A percentile compares a stretch with the other conserved stretches of the same genome.
phyloP scores from a whole-genome alignment of 2,329 filamentous ascomycete genomes.

The Cordyceps pruinosa region DNA sequence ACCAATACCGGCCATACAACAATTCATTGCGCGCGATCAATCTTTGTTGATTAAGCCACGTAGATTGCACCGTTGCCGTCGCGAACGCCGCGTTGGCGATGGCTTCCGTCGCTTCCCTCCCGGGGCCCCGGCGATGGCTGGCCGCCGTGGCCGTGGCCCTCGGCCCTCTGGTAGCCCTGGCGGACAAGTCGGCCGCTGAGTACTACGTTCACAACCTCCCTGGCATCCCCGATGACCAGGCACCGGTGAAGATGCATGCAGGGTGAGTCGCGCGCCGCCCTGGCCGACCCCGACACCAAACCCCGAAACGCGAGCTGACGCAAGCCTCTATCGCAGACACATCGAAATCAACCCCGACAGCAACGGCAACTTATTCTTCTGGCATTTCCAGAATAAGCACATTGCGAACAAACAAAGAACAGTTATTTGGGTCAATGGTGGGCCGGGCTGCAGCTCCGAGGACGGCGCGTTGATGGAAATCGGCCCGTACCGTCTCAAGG shows the following conservation, averaged over 20 bases:
- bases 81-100: constrained; percentile 7
- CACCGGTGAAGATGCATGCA: constrained; percentile 93
- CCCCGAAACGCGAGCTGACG: constrained; percentile 19
- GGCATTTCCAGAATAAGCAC: constrained; percentile 93
- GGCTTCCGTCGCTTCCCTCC: constrained; percentile 10
- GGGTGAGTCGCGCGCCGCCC: constrained; percentile 55
- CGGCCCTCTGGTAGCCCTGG: constrained; percentile 30
- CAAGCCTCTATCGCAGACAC: constrained; percentile 51
- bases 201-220: constrained; percentile 85
- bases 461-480: constrained; percentile 96
- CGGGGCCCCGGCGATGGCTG: constrained; percentile 24
- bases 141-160: constrained; percentile 33
- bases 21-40: background rate
- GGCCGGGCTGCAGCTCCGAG: constrained; percentile 94
- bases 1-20: background rate
- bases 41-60: background rate
- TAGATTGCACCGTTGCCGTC: background rate
- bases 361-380: constrained; percentile 96
- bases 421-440: constrained; percentile 95
- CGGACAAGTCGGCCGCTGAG: constrained; percentile 50
- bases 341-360: constrained; percentile 79
- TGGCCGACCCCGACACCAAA: background rate
- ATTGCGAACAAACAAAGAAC: constrained; percentile 88
- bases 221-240: constrained; percentile 65
- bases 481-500: constrained; percentile 80